Conservation (phyloP, 2,329 filamentous ascomycete species). For the Mycosphaerella arachidis region DNA sequence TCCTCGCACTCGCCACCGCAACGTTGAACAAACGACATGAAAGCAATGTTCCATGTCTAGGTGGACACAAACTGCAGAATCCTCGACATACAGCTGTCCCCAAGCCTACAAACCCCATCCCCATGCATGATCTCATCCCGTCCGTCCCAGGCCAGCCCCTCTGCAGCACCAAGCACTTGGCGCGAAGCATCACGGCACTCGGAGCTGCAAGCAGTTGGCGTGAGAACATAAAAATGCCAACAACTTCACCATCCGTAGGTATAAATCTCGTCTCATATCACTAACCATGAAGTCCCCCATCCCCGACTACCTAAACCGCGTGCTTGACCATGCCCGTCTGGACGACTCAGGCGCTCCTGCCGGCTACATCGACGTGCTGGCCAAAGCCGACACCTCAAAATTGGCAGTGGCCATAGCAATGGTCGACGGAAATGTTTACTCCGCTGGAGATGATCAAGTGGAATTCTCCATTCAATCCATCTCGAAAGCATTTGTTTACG, state of each 20-base stretch:
- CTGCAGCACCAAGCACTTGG: too few species aligned
- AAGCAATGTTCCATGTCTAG: too few species aligned
- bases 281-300: conserved; percentile 23
- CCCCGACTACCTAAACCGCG: conserved; percentile 22
- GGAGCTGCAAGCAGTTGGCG: neutral
- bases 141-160: too few species aligned
- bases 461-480: conserved; percentile 44
- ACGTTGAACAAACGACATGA: too few species aligned
- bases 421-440: conserved; percentile 40
- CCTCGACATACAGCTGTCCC: too few species aligned
- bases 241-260: neutral
- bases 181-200: too few species aligned
- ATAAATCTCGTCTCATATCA: neutral
- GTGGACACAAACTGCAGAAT: too few species aligned
- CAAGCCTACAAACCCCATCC: too few species aligned
- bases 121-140: too few species aligned
- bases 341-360: conserved; percentile 32
- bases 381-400: conserved; percentile 38
- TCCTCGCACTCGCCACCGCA: too few species aligned
- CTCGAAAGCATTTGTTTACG: conserved; percentile 41
- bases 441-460: conserved; percentile 37
- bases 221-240: too few species aligned
- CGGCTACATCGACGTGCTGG: conserved; percentile 38
- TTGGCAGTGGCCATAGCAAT: conserved; percentile 39
- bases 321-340: conserved; percentile 19